Evolutionary conservation across 768 basidiomycete species (phyloP), one percentile per base, ranked within the genome.

Genomic region (Gyrodon lividus): DNA sequence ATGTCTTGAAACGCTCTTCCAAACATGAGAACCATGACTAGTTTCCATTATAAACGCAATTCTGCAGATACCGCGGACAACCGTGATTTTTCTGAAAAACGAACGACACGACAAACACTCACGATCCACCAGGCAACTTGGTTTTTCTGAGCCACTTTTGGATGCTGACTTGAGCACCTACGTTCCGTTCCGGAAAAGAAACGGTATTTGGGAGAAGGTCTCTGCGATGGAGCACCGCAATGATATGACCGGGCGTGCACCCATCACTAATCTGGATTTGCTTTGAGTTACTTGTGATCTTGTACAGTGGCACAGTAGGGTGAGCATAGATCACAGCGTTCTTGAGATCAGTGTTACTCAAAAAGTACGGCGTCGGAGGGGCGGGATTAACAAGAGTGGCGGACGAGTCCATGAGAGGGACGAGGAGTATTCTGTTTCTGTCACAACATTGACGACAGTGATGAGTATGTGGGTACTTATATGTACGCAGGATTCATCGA

Each of bases 111-210:
- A 14, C 8, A 19, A 17, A 5, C 19, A 54, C 68, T 60, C 45
- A 68, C 67, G 43, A 55, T 53, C 62, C 60, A 28, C 59, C 62
- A 3, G 52, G 26, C 13, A 58, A 35, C 37, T 62, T 70, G 28
- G 54, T 59, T 28, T 54, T 62, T 50, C 54, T 63, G 19, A 68
- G 52, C 67, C 67, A 68, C 43, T 65, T 59, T 19, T 62, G 66
- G 7, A 66, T 16, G 46, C 31, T 59, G 24, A 64, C 10, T 4
- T 58, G 57, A 8, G 26, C 6, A 12, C 35, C 41, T 9, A n/a
- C 19, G 22, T 30, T 31, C 13, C 55, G 56, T 17, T 42, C 49
- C n/a, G 67, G 62, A 39, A 68, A 70, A 14, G 60, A 62, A 8
- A 68, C 55, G 4, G 54, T 66, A 19, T 70, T 59, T 6, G 58